These are phyloP conservation scores for Catharanthus roseus DNA, from an alignment of 257 asterid genomes.

Conservation along the genomic window DNA sequence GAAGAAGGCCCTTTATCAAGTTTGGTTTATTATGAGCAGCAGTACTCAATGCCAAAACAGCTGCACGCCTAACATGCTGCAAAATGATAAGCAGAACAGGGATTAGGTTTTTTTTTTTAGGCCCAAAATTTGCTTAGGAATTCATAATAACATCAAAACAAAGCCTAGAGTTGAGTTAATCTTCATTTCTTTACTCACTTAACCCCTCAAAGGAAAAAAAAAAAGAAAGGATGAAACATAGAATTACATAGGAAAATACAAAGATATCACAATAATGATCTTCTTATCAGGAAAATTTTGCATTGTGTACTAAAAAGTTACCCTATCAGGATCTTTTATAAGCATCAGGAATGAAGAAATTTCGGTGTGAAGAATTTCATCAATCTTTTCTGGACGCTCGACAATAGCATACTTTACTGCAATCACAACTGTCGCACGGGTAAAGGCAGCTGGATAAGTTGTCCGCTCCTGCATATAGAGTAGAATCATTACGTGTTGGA, in stretches of 20 bases:
- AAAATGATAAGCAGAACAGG: constrained; percentile 25
- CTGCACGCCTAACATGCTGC: constrained; percentile 99
- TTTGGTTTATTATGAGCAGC: constrained; percentile 99
- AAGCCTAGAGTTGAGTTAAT: neutral
- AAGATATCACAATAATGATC: neutral
- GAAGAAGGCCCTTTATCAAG: constrained; percentile 80
- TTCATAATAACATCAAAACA: neutral
- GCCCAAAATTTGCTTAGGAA: neutral
- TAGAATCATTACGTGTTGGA: constrained; percentile 15
- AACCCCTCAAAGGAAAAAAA: neutral
- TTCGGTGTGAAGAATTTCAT: constrained; percentile 73
- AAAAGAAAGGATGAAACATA: neutral
- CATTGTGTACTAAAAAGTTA: constrained; percentile 23
- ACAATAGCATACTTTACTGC: constrained; percentile 91
- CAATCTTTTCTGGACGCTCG: constrained; percentile 95
- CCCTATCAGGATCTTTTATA: constrained; percentile 89
- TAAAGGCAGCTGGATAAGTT: constrained; percentile 76
- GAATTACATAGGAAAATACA: neutral
- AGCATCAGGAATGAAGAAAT: constrained; percentile 93
- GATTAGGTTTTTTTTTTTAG: constrained; percentile 14
- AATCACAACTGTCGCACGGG: constrained; percentile 92
- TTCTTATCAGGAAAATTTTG: neutral
- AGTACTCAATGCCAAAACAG: constrained; percentile 94
- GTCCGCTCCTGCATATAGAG: constrained; percentile 70
- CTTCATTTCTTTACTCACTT: neutral